A percentile compares a stretch with the other conserved stretches of the same genome.
Evolutionary conservation across 352 stramenopile genomes (phyloP).

Genomic region (Phytophthora pisi): DNA sequence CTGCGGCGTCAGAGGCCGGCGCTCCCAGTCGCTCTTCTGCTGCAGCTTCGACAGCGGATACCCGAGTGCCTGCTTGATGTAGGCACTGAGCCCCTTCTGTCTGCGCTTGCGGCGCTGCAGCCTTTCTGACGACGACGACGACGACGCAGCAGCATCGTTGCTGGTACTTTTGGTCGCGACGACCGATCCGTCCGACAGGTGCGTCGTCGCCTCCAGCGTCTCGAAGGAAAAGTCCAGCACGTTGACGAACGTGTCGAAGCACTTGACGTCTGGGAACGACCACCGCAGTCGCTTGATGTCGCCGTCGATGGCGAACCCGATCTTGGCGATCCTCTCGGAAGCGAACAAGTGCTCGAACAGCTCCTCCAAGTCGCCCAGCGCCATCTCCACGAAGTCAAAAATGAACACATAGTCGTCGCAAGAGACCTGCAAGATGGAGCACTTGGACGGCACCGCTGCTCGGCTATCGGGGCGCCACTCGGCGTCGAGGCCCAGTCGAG

Average conservation of each 20-base stretch:
- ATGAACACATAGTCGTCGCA: conserved; percentile 73
- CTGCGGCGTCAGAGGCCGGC: conserved; percentile 55
- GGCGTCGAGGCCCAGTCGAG: conserved; percentile 61
- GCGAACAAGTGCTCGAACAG: conserved; percentile 69
- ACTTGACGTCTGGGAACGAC: conserved; percentile 70
- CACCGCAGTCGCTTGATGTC: conserved; percentile 73
- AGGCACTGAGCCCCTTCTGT: conserved; percentile 59
- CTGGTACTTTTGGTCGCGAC: conserved; percentile 11
- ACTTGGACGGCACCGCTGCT: conserved; percentile 57
- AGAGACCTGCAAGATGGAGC: conserved; percentile 70
- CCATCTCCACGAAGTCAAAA: conserved; percentile 62
- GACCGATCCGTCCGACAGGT: conserved; percentile 33
- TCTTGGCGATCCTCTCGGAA: conserved; percentile 54
- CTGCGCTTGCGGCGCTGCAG: conserved; percentile 42
- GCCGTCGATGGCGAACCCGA: conserved; percentile 68
- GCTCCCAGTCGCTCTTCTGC: conserved; percentile 81
- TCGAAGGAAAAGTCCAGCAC: conserved; percentile 71
- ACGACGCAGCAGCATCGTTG: not conserved
- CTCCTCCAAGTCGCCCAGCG: conserved; percentile 68
- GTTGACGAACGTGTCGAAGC: conserved; percentile 70
- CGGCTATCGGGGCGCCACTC: conserved; percentile 70
- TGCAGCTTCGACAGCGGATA: conserved; percentile 68
- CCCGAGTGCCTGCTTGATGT: conserved; percentile 58
- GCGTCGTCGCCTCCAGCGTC: conserved; percentile 29
- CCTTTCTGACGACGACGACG: conserved; percentile 8